Base-by-base conservation (phyloP, 106 monocot genomes). In the Xerophyta viscosa region DNA sequence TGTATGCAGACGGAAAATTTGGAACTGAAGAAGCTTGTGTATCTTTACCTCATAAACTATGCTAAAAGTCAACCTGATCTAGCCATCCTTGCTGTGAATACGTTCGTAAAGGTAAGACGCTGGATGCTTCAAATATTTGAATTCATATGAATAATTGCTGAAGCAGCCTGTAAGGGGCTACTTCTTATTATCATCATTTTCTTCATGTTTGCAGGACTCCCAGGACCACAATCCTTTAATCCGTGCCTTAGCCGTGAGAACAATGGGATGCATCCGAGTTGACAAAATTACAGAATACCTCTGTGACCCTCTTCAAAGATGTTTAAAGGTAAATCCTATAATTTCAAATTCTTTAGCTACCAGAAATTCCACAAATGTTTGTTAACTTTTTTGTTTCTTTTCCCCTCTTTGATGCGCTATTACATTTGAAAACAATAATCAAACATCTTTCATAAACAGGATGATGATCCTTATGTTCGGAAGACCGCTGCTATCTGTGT, bases 1-100 rank as follows among this genome's bases (percentile, higher is more conserved):
- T 98, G 98, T 66, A 98, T 98, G 98, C 98, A 98, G 57, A 98
- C 98, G 2, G 98, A 98, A 67, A 98, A 98, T 56, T 63, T 98
- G 64, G 98, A 98, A 66, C 58, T 98, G 58, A 98, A 98, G 71
- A 98, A 98, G 48, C 98, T 98, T 51, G 98, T 98, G 12, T 98
- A 98, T 80, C 66, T 98, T 9, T 98, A 98, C 62, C 98, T 98
- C 12, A 98, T 98, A 64, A 98, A 98, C 61, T 98, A 98, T 77
- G 98, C 98, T 10, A 98, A 98, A 74, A 98, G 98, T 43, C 89
- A 98, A 49, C 98, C 98, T n/a, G 98, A 98, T 52, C 79, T 98
- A 19, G 98, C 98, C 46, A 98, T 98, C 60, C 90, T 98, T 68
- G 98, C 90, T 30, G 98, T 98, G 22, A 98, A 98, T 63, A 98